These are phyloP conservation scores for Metschnikowia gelsemii DNA, from an alignment of 805 yeast genomes.

Conservation along the genomic window DNA sequence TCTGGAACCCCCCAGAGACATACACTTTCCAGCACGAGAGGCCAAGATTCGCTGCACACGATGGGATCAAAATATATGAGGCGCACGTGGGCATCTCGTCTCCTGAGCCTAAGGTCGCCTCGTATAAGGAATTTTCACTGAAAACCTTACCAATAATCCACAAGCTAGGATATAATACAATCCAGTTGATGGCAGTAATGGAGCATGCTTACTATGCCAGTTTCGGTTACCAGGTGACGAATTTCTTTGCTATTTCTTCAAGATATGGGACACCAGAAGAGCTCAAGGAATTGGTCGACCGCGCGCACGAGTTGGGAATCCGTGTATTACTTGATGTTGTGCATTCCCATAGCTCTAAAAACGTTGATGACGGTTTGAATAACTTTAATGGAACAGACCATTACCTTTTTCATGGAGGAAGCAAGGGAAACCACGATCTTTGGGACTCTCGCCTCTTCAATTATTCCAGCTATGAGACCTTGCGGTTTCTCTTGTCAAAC, in stretches of 20 bases:
- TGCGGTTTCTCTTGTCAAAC: conserved; percentile 81
- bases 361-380: conserved; percentile 90
- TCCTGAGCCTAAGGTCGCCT: conserved; percentile 80
- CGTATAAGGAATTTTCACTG: conserved; percentile 80
- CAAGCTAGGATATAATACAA: conserved; percentile 84
- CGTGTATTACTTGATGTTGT: conserved; percentile 88
- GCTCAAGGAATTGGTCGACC: conserved; percentile 82
- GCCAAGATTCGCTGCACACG: conserved; percentile 49
- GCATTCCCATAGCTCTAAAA: conserved; percentile 94
- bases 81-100: conserved; percentile 95
- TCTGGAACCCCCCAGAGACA: conserved; percentile 73
- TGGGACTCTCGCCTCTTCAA: conserved; percentile 98
- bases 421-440: conserved; percentile 80
- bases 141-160: conserved; percentile 82
- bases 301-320: conserved; percentile 86
- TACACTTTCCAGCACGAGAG: conserved; percentile 64
- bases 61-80: conserved; percentile 75
- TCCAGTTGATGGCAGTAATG: conserved; percentile 97
- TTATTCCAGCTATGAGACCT: conserved; percentile 87
- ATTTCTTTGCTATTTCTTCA: conserved; percentile 85
- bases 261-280: conserved; percentile 96
- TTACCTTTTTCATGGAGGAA: conserved; percentile 92
- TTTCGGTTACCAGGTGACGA: conserved; percentile 95
- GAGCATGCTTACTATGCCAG: conserved; percentile 98
- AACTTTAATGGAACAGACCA: conserved; percentile 93